Evolutionary conservation across 2,329 filamentous ascomycete genomes (phyloP).

Genomic region (Aspergillus calidoustus): DNA sequence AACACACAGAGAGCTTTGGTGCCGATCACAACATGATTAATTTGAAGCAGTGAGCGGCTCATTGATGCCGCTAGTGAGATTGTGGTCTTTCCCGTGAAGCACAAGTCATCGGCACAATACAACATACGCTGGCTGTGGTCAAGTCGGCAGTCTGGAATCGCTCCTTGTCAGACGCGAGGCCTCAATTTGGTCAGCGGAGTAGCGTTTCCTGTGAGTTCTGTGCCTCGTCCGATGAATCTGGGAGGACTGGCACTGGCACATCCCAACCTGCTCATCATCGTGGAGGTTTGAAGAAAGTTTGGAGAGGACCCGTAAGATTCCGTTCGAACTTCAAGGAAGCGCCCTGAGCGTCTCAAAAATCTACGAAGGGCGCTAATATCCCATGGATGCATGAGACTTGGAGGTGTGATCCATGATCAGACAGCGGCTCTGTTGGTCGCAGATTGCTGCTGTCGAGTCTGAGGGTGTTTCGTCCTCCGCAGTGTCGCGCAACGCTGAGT

Average conservation of each 20-base stretch:
- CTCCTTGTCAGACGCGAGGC: constrained; percentile 3
- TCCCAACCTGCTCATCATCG: not conserved
- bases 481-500: constrained; percentile 2
- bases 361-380: not conserved
- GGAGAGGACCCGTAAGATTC: constrained; percentile 1
- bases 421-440: constrained; percentile 15
- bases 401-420: not conserved
- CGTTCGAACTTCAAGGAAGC: constrained; percentile 1
- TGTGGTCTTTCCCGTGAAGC: not conserved
- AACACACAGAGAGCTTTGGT: not conserved
- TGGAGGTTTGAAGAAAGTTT: not conserved
- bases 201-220: not conserved
- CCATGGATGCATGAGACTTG: not conserved
- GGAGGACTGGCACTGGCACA: not conserved
- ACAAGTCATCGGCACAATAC: not conserved
- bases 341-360: constrained; percentile 11
- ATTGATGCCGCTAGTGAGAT: not conserved
- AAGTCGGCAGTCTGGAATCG: not conserved
- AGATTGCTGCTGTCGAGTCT: not conserved
- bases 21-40: constrained; percentile 13
- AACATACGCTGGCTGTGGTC: not conserved
- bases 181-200: constrained; percentile 7
- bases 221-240: not conserved
- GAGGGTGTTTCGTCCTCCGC: constrained; percentile 10
- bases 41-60: constrained; percentile 12